Evolutionary conservation across 2,329 filamentous ascomycete species (phyloP), one percentile per base, ranked within the genome.

Genomic region (Aureobasidium namibiae): DNA sequence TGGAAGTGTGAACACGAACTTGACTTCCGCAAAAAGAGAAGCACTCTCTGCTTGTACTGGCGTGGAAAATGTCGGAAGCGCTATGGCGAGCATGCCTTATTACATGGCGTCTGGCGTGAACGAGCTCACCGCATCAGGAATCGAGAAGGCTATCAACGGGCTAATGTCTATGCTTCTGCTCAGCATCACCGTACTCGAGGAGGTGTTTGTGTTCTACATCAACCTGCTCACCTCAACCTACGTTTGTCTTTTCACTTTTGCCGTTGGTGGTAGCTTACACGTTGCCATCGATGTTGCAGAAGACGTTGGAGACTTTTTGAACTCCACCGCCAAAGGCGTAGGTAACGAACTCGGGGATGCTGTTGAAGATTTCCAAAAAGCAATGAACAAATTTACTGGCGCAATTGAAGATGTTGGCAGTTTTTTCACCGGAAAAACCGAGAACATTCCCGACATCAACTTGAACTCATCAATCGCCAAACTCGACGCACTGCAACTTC

Each of bases 41-140:
- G 92, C 94, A 24, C 82, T 96, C 56, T 87, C 89, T 56, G 91
- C 92, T 64, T 99, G 94, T 73, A 90, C 86, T 60, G 88, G 89
- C 71, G 92, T 97, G 49, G 92, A 99, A 76, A 90, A 90, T 65
- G 84, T 95, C 66, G 94, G 92, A 63, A 96, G 91, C 71, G 83
- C 90, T 62, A 92, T 99, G 90, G 94, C 92, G 39, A 97, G 94
- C 38, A 96, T 97, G 91, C 94, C 94, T 60, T 88, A 96, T 74
- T 97, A 96, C 75, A 86, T 97, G 70, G 89, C 92, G 1, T 78
- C 82, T 54, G 94, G 94, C 58, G 86, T 96, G 70, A 99, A 99
- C 74, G 83, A 90, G 61, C 76, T 97, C 65, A 88, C 90, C 8
- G 89, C 90, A 33, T 81, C 81, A 49, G 87, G 89, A 59, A 86